These are phyloP conservation scores for Penicillium sclerotiorum DNA, from an alignment of 2,329 filamentous ascomycete genomes.

Conservation along the genomic window DNA sequence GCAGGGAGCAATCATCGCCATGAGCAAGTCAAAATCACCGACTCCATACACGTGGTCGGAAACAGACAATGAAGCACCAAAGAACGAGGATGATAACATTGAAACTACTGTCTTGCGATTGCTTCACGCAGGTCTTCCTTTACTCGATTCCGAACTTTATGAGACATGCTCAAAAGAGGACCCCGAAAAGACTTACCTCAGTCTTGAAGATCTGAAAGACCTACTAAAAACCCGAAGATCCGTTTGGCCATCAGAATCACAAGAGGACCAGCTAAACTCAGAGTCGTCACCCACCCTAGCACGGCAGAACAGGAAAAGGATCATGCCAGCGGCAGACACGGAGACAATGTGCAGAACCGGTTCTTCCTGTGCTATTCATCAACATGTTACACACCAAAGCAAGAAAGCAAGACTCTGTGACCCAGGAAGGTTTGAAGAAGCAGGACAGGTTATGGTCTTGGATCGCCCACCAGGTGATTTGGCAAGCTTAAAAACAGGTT, in stretches of 20 bases:
- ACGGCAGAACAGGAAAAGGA: too few relatives aligned
- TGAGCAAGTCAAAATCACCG: background rate
- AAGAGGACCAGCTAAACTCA: background rate
- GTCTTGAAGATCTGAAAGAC: constrained; percentile 27
- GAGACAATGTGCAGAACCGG: too few relatives aligned
- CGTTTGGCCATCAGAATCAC: constrained; percentile 1
- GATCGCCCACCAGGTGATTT: too few relatives aligned
- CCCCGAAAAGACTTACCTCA: constrained; percentile 16
- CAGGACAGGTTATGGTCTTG: too few relatives aligned
- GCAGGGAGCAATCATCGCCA: background rate
- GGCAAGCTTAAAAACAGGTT: too few relatives aligned
- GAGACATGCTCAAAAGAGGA: background rate
- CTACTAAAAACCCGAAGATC: background rate
- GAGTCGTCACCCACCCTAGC: background rate
- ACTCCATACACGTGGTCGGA: constrained; percentile 17
- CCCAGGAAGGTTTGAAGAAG: too few relatives aligned
- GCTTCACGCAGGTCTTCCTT: constrained; percentile 20
- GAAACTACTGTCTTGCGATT: constrained; percentile 16
- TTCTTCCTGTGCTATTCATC: too few relatives aligned
- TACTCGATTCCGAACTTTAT: background rate
- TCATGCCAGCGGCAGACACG: too few relatives aligned
- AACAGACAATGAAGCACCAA: background rate
- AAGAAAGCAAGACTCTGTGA: too few relatives aligned
- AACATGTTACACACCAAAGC: too few relatives aligned
- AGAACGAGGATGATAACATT: background rate